Base-by-base conservation (phyloP, 805 yeast species). In the Saccharomycopsis fodiens region DNA sequence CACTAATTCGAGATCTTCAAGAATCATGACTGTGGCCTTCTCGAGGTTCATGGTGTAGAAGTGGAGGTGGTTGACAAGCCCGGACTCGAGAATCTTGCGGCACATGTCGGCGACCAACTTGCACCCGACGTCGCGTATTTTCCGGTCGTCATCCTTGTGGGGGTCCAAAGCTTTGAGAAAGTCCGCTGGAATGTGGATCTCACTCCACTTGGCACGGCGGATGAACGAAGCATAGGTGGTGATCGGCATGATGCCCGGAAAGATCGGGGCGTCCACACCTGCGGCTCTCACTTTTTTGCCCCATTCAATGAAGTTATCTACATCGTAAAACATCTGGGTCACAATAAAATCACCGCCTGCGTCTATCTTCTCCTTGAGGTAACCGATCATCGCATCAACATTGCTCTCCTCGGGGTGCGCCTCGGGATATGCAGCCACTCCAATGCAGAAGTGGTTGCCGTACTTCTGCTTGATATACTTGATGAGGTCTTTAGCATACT, bases 211-310 rank as follows among this genome's bases (percentile, higher is more conserved):
- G 16, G 96, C 96, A 62, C 98, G 78, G 68, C 98, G 82, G 52
- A 88, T 64, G 61, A 93, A 93, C 3, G 96, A 79, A 21, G 94
- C 84, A 65, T 91, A 89, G 2, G 96, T 86, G n/a, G 95, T 80
- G 48, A 93, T 89, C 19, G 98, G 98, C 98, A 93, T 93, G 63
- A 93, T 88, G 12, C 98, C 98, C 1, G 98, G 98, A 49, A 93
- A 82, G 54, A 93, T 85, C 23, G 97, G 97, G 34, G 70, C 70
- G 52, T 93, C 74, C 35, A 44, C 43, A 19, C 96, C 97, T 19
- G 69, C 68, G 19, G 71, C 78, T 54, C 91, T 75, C 45, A 91
- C 74, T 49, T 68, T 65, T 16, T 70, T 62, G 57, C 93, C 86
- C 98, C 98, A 93, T 10, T 64, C 56, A 48, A 93, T 74, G 63